Evolutionary conservation across 192 early-diverging fungal genomes (phyloP).

Genomic region (Mortierella antarctica): DNA sequence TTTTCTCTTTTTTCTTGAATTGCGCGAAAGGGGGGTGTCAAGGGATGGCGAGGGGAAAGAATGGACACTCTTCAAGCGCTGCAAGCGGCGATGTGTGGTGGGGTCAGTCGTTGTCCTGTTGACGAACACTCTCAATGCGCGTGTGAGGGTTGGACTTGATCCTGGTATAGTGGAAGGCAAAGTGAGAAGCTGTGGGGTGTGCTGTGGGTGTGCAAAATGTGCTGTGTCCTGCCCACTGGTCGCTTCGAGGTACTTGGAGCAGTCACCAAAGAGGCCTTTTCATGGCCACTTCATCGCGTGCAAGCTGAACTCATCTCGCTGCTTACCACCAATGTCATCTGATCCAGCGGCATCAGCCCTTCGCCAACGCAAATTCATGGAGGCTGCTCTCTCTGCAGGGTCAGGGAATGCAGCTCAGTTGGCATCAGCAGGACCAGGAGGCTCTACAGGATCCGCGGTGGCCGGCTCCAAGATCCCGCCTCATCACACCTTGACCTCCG

Average conservation of each 20-base stretch:
- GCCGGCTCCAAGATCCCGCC: conserved; percentile 22
- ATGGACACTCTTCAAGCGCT: too few relatives aligned
- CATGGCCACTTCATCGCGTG: neutral
- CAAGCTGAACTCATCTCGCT: neutral
- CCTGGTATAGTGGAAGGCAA: neutral
- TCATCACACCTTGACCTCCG: conserved; percentile 58
- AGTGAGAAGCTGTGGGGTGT: too few relatives aligned
- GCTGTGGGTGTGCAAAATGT: too few relatives aligned
- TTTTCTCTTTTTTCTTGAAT: neutral
- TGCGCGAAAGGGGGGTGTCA: neutral
- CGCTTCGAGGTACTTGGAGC: too few relatives aligned
- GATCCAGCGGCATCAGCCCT: conserved; percentile 3
- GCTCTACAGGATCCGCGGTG: neutral
- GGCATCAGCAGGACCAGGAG: neutral
- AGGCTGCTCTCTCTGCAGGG: neutral
- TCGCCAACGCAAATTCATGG: conserved; percentile 9
- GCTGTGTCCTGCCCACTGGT: too few relatives aligned
- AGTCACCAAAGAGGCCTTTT: neutral
- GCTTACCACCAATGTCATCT: neutral
- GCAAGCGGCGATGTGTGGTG: too few relatives aligned
- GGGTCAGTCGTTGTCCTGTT: too few relatives aligned
- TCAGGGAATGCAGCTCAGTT: neutral
- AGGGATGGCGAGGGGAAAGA: neutral
- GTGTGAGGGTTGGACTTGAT: neutral
- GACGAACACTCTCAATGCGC: too few relatives aligned